Evolutionary conservation across 2,329 filamentous ascomycete genomes (phyloP).

Genomic region (Pseudopithomyces chartarum): DNA sequence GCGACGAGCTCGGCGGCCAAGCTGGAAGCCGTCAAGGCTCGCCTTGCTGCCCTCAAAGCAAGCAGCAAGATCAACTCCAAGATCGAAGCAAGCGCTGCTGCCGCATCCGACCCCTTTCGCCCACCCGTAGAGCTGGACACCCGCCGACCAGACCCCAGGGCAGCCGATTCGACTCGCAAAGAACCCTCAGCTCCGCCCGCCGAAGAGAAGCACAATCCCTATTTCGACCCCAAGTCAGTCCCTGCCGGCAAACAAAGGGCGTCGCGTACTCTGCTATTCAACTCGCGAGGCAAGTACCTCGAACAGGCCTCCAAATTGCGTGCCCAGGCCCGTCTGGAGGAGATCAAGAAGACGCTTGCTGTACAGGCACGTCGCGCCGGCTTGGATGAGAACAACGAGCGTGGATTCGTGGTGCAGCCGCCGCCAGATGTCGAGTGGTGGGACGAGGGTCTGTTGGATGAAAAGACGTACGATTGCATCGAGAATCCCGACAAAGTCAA

Average conservation of each 20-base stretch:
- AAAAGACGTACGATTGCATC: conserved; percentile 74
- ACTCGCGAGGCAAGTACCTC: conserved; percentile 96
- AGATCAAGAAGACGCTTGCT: conserved; percentile 92
- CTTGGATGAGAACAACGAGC: conserved; percentile 92
- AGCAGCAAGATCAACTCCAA: conserved; percentile 8
- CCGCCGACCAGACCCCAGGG: conserved; percentile 52
- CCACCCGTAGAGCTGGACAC: conserved; percentile 61
- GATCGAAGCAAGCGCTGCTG: conserved; percentile 45
- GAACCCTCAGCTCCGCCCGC: conserved; percentile 52
- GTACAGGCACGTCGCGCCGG: conserved; percentile 86
- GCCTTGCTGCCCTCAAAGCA: background rate
- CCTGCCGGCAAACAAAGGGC: conserved; percentile 63
- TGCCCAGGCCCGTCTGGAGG: conserved; percentile 85
- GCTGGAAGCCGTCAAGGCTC: conserved; percentile 27
- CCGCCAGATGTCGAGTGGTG: conserved; percentile 96
- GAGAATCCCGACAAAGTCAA: conserved; percentile 70
- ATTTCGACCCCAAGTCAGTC: conserved; percentile 74
- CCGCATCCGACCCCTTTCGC: conserved; percentile 51
- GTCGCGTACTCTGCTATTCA: conserved; percentile 82
- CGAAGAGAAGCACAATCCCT: conserved; percentile 75
- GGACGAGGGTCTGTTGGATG: conserved; percentile 86
- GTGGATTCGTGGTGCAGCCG: conserved; percentile 80
- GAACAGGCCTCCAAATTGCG: conserved; percentile 89
- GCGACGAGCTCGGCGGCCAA: conserved; percentile 11
- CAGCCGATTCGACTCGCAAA: conserved; percentile 35